Conservation (phyloP, 768 basidiomycete genomes). For the Stropharia rugosoannulata region DNA sequence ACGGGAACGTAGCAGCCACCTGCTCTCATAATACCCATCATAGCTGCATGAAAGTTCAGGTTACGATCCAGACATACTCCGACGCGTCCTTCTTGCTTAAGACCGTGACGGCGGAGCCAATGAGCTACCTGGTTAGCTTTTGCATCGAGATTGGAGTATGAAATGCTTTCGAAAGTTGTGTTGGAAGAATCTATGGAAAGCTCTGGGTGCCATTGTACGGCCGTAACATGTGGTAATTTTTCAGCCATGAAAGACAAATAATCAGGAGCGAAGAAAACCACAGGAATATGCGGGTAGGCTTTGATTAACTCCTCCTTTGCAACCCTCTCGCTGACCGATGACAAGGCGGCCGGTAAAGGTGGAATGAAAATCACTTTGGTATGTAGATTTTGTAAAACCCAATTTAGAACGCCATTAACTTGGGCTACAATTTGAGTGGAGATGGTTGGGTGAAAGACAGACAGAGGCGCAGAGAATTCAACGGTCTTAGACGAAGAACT, state of each 20-base stretch:
- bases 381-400: slow-evolving; percentile 13
- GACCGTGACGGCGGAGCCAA: slow-evolving; percentile 35
- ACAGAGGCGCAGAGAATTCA: slow-evolving; percentile 14
- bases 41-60: slow-evolving; percentile 37
- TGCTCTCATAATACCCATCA: slow-evolving; percentile 45
- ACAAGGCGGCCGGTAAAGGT: slow-evolving; percentile 18
- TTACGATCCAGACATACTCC: slow-evolving; percentile 46
- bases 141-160: slow-evolving; percentile 35
- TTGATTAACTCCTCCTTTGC: slow-evolving; percentile 19
- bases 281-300: slow-evolving; percentile 21
- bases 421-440: slow-evolving; percentile 27
- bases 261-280: slow-evolving; percentile 27
- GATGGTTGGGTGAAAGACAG: slow-evolving; percentile 22
- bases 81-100: slow-evolving; percentile 38
- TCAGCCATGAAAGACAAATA: slow-evolving; percentile 24
- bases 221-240: slow-evolving; percentile 20
- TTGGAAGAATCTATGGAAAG: slow-evolving; percentile 19
- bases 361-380: slow-evolving; percentile 9
- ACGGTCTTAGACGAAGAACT: slow-evolving; percentile 10
- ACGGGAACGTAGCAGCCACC: slow-evolving; percentile 55
- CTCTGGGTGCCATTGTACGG: slow-evolving; percentile 31
- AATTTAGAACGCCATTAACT: slow-evolving; percentile 16
- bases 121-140: slow-evolving; percentile 40
- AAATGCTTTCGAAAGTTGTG: slow-evolving; percentile 23
- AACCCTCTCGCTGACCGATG: slow-evolving; percentile 24